Evolutionary conservation across 2,329 filamentous ascomycete species (phyloP).

Genomic region (Coleophoma cylindrospora): DNA sequence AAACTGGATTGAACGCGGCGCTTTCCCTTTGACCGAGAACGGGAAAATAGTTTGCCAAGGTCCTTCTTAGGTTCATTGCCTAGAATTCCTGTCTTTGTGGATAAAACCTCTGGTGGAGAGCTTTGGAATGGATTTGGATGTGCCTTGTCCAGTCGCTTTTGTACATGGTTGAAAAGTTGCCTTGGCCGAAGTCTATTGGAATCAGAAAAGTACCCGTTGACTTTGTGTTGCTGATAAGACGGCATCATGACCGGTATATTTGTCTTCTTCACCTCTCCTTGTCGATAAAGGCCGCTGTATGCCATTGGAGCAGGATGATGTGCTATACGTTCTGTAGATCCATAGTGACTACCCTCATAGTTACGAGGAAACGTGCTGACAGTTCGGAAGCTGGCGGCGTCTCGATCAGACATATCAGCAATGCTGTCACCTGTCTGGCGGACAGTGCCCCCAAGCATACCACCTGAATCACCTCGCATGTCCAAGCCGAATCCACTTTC

Average conservation of each 20-base stretch:
- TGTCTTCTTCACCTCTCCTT: slow-evolving; percentile 20
- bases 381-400: too few species aligned
- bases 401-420: slow-evolving; percentile 20
- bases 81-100: background rate
- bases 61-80: too few species aligned
- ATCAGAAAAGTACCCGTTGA: slow-evolving; percentile 24
- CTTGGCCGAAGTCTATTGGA: slow-evolving; percentile 15
- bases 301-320: slow-evolving; percentile 21
- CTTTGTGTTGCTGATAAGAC: slow-evolving; percentile 17
- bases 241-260: slow-evolving; percentile 21
- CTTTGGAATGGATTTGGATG: slow-evolving; percentile 23
- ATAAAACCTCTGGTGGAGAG: slow-evolving; percentile 16
- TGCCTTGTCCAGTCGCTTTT: slow-evolving; percentile 12
- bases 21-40: too few species aligned
- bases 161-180: slow-evolving; percentile 8
- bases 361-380: too few species aligned
- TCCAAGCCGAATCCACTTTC: slow-evolving; percentile 12
- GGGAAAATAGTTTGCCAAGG: too few species aligned
- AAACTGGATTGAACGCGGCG: too few species aligned
- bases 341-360: slow-evolving; percentile 12
- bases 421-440: slow-evolving; percentile 22
- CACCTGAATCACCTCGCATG: background rate
- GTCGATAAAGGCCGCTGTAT: slow-evolving; percentile 19
- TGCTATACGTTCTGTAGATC: slow-evolving; percentile 19
- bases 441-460: slow-evolving; percentile 10